Evolutionary conservation across 495 filamentous ascomycete species (phyloP), one percentile per base, ranked within the genome.

Genomic region (Pyrenopolyporus hunteri): DNA sequence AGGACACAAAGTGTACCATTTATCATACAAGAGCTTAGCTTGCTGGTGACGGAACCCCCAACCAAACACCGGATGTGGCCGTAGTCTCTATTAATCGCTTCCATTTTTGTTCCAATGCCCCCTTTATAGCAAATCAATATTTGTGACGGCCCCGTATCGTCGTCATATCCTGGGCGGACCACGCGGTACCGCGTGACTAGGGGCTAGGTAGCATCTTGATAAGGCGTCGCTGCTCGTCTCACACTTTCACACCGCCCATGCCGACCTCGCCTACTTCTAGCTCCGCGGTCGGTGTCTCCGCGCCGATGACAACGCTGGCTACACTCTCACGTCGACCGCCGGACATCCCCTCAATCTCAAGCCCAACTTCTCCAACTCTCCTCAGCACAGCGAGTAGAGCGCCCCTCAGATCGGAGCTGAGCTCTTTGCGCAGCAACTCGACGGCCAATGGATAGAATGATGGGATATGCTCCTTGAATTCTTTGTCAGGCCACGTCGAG

Each of bases 381-480:
- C 87, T 82, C 54, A 97, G 74, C 9, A 97, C 76, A 0, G 80
- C 82, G 62, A 96, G 85, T 57, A 98, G 71, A 1, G 90, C 88
- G 17, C 86, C 69, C 58, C 93, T 80, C 35, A 98, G 79, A 59
- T 97, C 94, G 5, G 79, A 64, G 11, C 87, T 90, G 49, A 95
- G 79, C 37, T 98, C 94, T 36, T 91, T 87, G 46, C 82, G 81
- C 37, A 98, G 75, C n/a, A 98, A 70, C 45, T 95, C 93, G 1
- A 98, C 84, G 14, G 82, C 83, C 4, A 97, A 76, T 1, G 94
- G 91, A 66, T 96, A 97, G 74, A 98, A 97, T 1, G 81, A 86
- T 29, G 83, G 77, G 10, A 96, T 81, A 56, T 97, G 86, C 49
- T 86, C 87, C 51, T 83, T 82, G 63, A 98, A 98, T 43, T 86